phyloP scores from a whole-genome alignment of 1,139 yeast genomes.

The Debaryomycetaceae sp. region DNA sequence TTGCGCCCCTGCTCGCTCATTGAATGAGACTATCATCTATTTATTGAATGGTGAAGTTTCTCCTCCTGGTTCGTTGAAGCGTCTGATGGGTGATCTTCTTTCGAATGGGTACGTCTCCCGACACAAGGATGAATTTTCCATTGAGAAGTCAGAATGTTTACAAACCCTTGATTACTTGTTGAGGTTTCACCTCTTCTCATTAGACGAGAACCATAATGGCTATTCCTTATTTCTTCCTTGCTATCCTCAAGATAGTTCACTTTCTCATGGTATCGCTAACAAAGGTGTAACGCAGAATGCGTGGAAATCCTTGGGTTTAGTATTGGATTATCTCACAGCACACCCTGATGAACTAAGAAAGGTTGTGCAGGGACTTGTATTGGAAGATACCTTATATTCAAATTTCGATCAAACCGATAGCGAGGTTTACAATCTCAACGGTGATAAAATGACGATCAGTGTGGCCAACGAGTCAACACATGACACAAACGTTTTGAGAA shows the following conservation, averaged over 20 bases:
- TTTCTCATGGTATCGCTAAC: neutral
- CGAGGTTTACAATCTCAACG: constrained; percentile 17
- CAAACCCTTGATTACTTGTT: constrained; percentile 32
- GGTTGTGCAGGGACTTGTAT: constrained; percentile 55
- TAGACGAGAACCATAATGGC: constrained; percentile 53
- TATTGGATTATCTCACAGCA: constrained; percentile 53
- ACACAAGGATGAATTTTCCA: constrained; percentile 27
- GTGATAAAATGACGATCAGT: constrained; percentile 27
- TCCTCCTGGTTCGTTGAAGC: constrained; percentile 35
- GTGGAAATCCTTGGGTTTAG: constrained; percentile 68
- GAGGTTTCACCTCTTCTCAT: constrained; percentile 27
- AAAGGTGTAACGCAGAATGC: constrained; percentile 24
- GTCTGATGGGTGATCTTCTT: constrained; percentile 34
- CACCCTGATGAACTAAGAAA: constrained; percentile 49
- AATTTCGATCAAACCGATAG: constrained; percentile 36
- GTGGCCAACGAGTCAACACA: neutral
- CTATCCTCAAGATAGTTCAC: constrained; percentile 21
- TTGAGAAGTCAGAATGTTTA: constrained; percentile 37
- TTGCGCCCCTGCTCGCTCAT: constrained; percentile 38
- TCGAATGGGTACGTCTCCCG: constrained; percentile 32
- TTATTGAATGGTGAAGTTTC: constrained; percentile 54
- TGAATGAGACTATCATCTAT: constrained; percentile 57
- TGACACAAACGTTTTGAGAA: neutral
- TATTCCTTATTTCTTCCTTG: constrained; percentile 82
- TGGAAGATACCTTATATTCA: constrained; percentile 66